Evolutionary conservation across 75 land plant species (phyloP).

Genomic region (Chamaecyparis obtusa): DNA sequence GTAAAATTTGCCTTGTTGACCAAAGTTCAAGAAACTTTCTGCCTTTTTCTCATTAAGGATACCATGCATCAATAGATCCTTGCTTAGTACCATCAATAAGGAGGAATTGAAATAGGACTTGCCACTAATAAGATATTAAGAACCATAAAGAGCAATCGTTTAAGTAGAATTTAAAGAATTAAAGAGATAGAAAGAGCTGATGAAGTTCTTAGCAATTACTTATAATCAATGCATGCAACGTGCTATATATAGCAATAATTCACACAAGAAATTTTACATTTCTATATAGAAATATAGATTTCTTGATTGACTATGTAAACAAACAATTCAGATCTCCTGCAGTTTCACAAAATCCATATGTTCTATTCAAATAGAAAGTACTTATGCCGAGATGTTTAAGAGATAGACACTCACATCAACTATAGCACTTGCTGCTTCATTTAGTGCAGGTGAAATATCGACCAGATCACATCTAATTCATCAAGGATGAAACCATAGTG

Average conservation of each 20-base stretch:
- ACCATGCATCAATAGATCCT: neutral
- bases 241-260: neutral
- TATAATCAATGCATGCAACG: neutral
- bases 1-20: too few species aligned
- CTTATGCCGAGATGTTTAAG: too few species aligned
- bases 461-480: slow-evolving; percentile 23
- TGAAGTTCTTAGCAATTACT: neutral
- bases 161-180: neutral
- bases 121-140: neutral
- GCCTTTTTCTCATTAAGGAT: neutral
- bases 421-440: slow-evolving; percentile 49
- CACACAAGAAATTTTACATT: neutral
- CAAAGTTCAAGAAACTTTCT: too few species aligned
- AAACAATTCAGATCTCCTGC: neutral
- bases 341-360: neutral
- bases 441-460: slow-evolving; percentile 36
- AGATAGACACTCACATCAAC: slow-evolving; percentile 24
- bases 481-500: too few species aligned
- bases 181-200: neutral
- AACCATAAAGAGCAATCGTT: neutral
- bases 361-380: too few species aligned
- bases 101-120: neutral
- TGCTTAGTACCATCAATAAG: neutral
- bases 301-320: neutral
- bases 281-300: neutral